Evolutionary conservation across 202 grass and related monocot genomes (phyloP), one percentile per base, ranked within the genome.

Genomic region (Zizania palustris): DNA sequence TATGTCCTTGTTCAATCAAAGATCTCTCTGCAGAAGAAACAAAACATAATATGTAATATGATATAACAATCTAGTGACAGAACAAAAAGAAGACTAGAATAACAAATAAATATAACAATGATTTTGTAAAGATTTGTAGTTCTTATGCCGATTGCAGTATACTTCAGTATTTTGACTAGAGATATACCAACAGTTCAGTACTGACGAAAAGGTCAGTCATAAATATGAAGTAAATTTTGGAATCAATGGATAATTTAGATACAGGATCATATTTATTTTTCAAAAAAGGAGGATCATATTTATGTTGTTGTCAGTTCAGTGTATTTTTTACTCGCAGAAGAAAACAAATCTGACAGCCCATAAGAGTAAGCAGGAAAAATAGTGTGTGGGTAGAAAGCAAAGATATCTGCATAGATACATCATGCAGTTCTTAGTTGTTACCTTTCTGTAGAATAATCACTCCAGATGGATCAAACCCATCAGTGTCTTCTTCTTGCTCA

Each of bases 361-460:
- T 64, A 66, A 67, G 43, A 44, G 11, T 9, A 51, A 73, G 39
- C 5, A 28, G 16, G 65, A 60, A 40, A 63, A 71, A 68, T 7
- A 36, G 15, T 46, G 35, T 57, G 11, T 28, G 15, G 61, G 64
- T 45, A 45, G 8, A 14, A 79, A 78, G 42, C 60, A 76, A 91
- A 61, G 33, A 74, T 28, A 69, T 18, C 49, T 18, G 0, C 15
- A 37, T 42, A 69, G 7, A 40, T 60, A 33, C 3, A 75, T 64
- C 43, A 69, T 21, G 42, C 22, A 56, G 43, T 68, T 71, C 49
- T 71, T 28, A 44, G 4, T 44, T 44, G 49, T 16, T 67, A 89
- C 93, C 90, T 84, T 89, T 97, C 63, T 94, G 90, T 45, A 97
- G 82, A 77, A 97, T 97, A 43, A 91, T 84, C 58, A 97, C 71